Evolutionary conservation across 139 green algal species (phyloP), one percentile per base, ranked within the genome.

Genomic region (Chlamydomonas sphaeroides): DNA sequence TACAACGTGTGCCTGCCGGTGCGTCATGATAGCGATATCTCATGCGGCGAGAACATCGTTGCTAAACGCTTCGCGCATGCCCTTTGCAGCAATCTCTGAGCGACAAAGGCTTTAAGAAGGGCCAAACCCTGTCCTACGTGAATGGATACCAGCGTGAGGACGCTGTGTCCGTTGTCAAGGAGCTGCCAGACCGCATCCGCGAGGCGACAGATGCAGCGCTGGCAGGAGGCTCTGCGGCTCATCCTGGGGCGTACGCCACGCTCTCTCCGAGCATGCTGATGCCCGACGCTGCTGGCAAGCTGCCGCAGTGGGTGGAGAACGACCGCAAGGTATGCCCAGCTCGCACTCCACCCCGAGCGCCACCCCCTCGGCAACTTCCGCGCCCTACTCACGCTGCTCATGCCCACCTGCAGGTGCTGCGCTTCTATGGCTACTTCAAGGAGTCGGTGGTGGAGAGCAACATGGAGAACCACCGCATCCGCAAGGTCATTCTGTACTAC

Each of bases 391-490:
- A n/a, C 62, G n/a, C 32, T 8, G 42, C 33, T 38, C 5, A 45
- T 14, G 2, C 32, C 11, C 33, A 36, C 30, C 45, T 53, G 45
- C 87, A 98, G 94, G 95, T 98, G 20, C 87, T 99, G 36, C 91
- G 97, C 28, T 99, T 97, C 90, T 97, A 90, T 80, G 95, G 90
- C 36, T 98, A 95, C 83, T 98, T 98, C 88, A 93, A 94, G 70
- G 95, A 98, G 85, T 61, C 65, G 2, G 94, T 98, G 26, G 86
- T 85, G 2, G 92, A 98, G 78, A 91, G 80, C 57, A 89, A 91
- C 68, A 90, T 94, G 69, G 94, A 97, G 83, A 93, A 95, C 68
- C 91, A 92, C 81, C 90, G 95, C 56, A 82, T 97, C 35, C 90
- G 96, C 57, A 94, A 94, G 72, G 91, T 97, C 38, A 85, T 95